Evolutionary conservation across 1,139 yeast genomes (phyloP).

Genomic region (Candida freyschussii): DNA sequence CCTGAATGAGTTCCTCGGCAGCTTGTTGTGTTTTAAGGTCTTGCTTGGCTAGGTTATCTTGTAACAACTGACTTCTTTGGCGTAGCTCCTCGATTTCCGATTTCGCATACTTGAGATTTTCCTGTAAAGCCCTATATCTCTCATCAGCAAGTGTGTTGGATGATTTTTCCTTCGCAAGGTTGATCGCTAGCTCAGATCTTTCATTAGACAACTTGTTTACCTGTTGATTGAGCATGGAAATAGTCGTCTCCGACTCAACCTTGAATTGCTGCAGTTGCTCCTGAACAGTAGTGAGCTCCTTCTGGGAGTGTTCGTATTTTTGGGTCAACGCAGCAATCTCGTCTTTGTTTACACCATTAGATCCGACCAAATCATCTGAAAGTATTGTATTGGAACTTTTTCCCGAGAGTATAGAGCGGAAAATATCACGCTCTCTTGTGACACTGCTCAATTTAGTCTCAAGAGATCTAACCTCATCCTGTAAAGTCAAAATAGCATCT

Average conservation of each 20-base stretch:
- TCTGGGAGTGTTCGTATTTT: slow-evolving; percentile 31
- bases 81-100: slow-evolving; percentile 43
- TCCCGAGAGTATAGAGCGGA: slow-evolving; percentile 40
- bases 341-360: slow-evolving; percentile 29
- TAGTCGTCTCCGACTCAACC: slow-evolving; percentile 38
- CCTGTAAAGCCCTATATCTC: slow-evolving; percentile 34
- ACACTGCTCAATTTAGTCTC: slow-evolving; percentile 49
- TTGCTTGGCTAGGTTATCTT: slow-evolving; percentile 47
- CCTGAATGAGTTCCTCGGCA: slow-evolving; percentile 46
- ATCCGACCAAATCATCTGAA: slow-evolving; percentile 19
- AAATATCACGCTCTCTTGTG: slow-evolving; percentile 61
- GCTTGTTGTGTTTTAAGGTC: slow-evolving; percentile 56
- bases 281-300: slow-evolving; percentile 31
- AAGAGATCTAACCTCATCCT: slow-evolving; percentile 53
- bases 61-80: slow-evolving; percentile 43
- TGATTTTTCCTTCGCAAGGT: slow-evolving; percentile 43
- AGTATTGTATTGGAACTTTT: slow-evolving; percentile 19
- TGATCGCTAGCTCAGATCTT: slow-evolving; percentile 43
- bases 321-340: slow-evolving; percentile 28
- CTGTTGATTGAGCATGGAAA: slow-evolving; percentile 38
- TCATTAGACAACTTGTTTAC: slow-evolving; percentile 38
- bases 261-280: slow-evolving; percentile 33
- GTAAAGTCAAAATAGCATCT: slow-evolving; percentile 64
- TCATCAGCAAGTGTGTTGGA: slow-evolving; percentile 43
- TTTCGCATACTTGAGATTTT: slow-evolving; percentile 35